Conservation (phyloP, 2,329 filamentous ascomycete genomes). For the Beauveria rudraprayagi region DNA sequence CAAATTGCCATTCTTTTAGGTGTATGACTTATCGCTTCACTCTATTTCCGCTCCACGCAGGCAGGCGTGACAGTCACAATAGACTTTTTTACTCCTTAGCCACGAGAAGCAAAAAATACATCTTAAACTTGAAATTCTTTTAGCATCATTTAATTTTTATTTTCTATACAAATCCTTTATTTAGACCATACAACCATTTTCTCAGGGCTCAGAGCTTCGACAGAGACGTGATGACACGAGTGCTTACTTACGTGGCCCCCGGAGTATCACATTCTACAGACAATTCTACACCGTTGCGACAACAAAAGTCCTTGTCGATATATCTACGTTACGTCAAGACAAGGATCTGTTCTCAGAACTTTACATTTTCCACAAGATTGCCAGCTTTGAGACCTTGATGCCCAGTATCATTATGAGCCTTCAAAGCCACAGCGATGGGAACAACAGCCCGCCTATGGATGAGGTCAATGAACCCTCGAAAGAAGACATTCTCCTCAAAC, state of each 20-base stretch:
- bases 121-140: too few relatives aligned
- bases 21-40: too few relatives aligned
- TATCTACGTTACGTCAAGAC: background rate
- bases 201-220: background rate
- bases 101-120: too few relatives aligned
- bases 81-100: too few relatives aligned
- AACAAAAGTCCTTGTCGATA: background rate
- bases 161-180: background rate
- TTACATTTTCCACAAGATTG: background rate
- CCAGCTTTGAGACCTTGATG: background rate
- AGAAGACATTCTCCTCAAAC: background rate
- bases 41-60: too few relatives aligned
- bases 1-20: too few relatives aligned
- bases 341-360: background rate
- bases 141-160: background rate
- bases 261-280: background rate
- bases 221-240: background rate
- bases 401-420: background rate
- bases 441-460: background rate
- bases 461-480: background rate
- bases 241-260: background rate
- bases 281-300: too few relatives aligned
- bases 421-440: background rate
- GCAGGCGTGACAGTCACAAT: too few relatives aligned
- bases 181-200: background rate